A percentile compares a stretch with the other conserved stretches of the same genome.
Evolutionary conservation across 2,329 filamentous ascomycete species (phyloP).

Genomic region (Aspergillus pseudoviridinutans): DNA sequence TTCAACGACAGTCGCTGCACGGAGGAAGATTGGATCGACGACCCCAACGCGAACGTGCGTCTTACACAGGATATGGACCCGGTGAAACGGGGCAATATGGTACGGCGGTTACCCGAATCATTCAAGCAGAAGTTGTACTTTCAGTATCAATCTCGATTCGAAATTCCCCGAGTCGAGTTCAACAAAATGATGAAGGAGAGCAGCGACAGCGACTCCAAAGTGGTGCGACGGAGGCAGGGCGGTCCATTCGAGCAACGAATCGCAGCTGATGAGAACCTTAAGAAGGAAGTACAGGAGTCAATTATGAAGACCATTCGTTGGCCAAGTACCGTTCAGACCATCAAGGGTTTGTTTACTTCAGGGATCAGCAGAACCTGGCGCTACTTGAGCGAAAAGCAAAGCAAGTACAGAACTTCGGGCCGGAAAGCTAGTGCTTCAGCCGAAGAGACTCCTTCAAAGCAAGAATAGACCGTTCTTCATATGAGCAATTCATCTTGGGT

Average conservation of each 20-base stretch:
- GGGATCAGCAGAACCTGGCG: slow-evolving; percentile 66
- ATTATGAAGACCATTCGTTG: slow-evolving; percentile 87
- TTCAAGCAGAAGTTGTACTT: slow-evolving; percentile 93
- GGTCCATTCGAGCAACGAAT: slow-evolving; percentile 85
- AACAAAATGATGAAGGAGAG: slow-evolving; percentile 76
- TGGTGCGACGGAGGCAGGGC: slow-evolving; percentile 70
- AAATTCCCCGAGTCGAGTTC: slow-evolving; percentile 80
- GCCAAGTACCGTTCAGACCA: slow-evolving; percentile 83
- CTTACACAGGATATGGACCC: slow-evolving; percentile 92
- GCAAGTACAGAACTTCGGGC: slow-evolving; percentile 52
- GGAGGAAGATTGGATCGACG: slow-evolving; percentile 59
- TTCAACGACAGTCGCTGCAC: slow-evolving; percentile 65
- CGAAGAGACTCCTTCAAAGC: slow-evolving; percentile 12
- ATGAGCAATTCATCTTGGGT: slow-evolving; percentile 1
- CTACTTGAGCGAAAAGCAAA: slow-evolving; percentile 79
- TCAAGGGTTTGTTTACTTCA: slow-evolving; percentile 79
- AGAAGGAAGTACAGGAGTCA: slow-evolving; percentile 65
- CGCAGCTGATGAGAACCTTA: slow-evolving; percentile 66
- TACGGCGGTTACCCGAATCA: slow-evolving; percentile 77
- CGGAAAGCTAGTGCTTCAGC: slow-evolving; percentile 20
- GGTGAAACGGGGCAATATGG: slow-evolving; percentile 89
- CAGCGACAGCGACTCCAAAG: slow-evolving; percentile 60
- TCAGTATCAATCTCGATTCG: slow-evolving; percentile 86
- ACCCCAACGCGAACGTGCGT: slow-evolving; percentile 60
- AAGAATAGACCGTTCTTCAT: slow-evolving; percentile 11